phyloP scores from a whole-genome alignment of 2,329 filamentous ascomycete species.

The Plenodomus lindquistii region DNA sequence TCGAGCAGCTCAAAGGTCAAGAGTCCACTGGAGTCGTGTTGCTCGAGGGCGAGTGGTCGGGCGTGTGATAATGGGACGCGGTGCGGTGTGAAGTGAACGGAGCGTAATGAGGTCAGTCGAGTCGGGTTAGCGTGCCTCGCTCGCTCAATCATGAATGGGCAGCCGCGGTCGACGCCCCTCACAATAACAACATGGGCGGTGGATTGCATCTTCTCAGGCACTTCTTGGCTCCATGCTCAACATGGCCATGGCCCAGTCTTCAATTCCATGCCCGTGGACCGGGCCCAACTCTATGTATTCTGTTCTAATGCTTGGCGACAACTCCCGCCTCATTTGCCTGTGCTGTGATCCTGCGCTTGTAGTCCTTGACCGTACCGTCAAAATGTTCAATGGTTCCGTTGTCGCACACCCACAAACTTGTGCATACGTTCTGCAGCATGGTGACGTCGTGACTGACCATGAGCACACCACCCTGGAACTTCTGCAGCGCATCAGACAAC shows the following conservation, averaged over 20 bases:
- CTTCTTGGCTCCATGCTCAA: too few relatives aligned
- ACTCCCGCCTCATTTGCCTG: constrained; percentile 89
- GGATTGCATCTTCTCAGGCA: too few relatives aligned
- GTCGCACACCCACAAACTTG: constrained; percentile 94
- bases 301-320: constrained; percentile 59
- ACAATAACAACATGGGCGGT: background rate
- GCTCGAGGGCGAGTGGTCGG: background rate
- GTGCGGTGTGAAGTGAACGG: constrained; percentile 18
- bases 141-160: constrained; percentile 12
- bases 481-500: constrained; percentile 76
- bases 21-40: background rate
- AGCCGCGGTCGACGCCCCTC: constrained; percentile 5
- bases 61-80: constrained; percentile 9
- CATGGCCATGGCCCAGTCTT: too few relatives aligned
- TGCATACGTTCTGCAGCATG: constrained; percentile 96
- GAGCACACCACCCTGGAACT: constrained; percentile 91
- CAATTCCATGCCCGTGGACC: too few relatives aligned
- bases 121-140: constrained; percentile 27
- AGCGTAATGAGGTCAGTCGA: constrained; percentile 19
- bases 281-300: background rate
- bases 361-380: constrained; percentile 89
- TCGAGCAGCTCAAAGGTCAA: constrained; percentile 13
- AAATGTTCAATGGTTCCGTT: constrained; percentile 94
- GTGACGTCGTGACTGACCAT: constrained; percentile 99
- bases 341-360: constrained; percentile 93